phyloP scores from a whole-genome alignment of 2,329 filamentous ascomycete species.

The Cercospora canescens region DNA sequence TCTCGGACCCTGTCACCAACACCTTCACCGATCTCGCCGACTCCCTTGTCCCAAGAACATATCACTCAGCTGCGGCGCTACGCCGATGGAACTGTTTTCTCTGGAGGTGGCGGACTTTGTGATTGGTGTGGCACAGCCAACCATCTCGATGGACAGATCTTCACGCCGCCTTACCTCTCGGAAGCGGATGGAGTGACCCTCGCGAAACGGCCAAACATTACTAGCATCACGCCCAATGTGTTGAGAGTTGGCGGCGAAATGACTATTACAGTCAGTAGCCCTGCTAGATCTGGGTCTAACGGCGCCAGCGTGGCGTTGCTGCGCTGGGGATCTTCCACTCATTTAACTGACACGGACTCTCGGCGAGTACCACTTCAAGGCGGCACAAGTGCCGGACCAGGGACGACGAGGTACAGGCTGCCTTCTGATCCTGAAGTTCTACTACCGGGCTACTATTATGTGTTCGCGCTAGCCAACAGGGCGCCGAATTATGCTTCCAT shows the following conservation, averaged over 20 bases:
- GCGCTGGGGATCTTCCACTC: neutral
- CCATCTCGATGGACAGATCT: neutral
- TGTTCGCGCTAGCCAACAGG: conserved; percentile 4
- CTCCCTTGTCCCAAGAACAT: neutral
- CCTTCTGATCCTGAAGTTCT: conserved; percentile 1
- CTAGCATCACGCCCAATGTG: neutral
- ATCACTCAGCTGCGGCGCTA: neutral
- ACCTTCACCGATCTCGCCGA: neutral
- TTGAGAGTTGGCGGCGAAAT: neutral
- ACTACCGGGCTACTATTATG: neutral
- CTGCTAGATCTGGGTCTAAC: neutral
- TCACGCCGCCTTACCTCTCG: neutral
- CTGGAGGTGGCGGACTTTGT: neutral
- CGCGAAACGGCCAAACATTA: neutral
- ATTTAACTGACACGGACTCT: neutral
- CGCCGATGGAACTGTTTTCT: neutral
- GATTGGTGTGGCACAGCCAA: neutral
- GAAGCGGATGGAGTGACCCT: neutral
- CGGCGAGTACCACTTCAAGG: neutral
- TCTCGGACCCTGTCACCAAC: neutral
- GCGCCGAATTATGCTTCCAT: neutral
- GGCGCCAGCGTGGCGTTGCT: neutral
- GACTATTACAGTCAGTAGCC: neutral
- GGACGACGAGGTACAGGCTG: neutral
- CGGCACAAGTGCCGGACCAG: neutral